phyloP scores from a whole-genome alignment of 2,329 filamentous ascomycete genomes.

The Capronia coronata region DNA sequence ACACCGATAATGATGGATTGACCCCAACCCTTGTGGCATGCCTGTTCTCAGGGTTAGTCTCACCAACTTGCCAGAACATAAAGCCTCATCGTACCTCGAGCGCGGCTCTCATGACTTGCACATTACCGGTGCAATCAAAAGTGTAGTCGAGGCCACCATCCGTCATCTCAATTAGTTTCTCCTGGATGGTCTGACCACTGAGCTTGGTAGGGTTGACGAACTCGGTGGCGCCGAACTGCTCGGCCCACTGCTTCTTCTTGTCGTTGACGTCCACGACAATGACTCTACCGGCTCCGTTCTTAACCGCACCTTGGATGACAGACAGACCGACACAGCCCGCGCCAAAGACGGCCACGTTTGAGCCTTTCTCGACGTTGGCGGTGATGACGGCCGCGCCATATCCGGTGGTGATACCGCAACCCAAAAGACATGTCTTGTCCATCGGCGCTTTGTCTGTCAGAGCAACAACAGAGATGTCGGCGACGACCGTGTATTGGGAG shows the following conservation, averaged over 20 bases:
- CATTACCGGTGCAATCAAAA: conserved; percentile 98
- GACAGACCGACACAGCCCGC: conserved; percentile 93
- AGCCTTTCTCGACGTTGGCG: conserved; percentile 82
- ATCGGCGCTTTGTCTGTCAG: conserved; percentile 86
- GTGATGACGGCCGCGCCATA: conserved; percentile 95
- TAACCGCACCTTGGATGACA: conserved; percentile 87
- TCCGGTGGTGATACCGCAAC: conserved; percentile 96
- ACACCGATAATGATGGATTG: conserved; percentile 97
- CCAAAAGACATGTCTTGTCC: conserved; percentile 91
- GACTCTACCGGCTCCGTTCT: conserved; percentile 63
- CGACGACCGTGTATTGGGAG: conserved; percentile 96
- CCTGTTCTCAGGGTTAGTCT: conserved; percentile 49
- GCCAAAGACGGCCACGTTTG: conserved; percentile 86
- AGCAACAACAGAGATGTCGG: conserved; percentile 95
- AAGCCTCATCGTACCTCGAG: conserved; percentile 41
- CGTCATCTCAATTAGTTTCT: conserved; percentile 93
- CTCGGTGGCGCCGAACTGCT: conserved; percentile 92
- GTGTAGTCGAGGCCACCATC: conserved; percentile 98
- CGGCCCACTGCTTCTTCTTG: conserved; percentile 80
- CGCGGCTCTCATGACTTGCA: conserved; percentile 88
- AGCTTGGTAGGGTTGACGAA: conserved; percentile 90
- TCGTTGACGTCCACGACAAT: conserved; percentile 75
- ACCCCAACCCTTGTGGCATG: conserved; percentile 99
- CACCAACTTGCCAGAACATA: neutral
- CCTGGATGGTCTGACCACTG: conserved; percentile 72